phyloP scores from a whole-genome alignment of 192 early-diverging fungal genomes.

The Podila horticola region DNA sequence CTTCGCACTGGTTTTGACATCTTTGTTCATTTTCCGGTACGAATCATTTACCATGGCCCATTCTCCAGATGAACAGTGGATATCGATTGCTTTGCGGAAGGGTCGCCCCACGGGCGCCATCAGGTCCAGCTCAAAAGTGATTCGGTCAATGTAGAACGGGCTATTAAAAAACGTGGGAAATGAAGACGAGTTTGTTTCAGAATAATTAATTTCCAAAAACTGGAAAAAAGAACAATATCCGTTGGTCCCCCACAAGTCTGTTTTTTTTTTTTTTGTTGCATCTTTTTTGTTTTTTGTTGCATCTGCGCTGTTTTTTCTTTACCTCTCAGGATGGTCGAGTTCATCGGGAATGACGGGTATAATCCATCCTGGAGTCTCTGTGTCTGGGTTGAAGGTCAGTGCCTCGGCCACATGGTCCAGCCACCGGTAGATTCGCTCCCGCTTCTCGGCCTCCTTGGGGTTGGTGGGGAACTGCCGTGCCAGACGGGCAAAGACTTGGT shows the following conservation, averaged over 20 bases:
- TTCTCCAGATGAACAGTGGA: conserved; percentile 35
- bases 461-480: conserved; percentile 17
- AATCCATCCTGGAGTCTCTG: conserved; percentile 11
- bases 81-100: conserved; percentile 43
- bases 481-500: conserved; percentile 22
- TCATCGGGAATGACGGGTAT: conserved; percentile 23
- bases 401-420: conserved; percentile 11
- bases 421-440: conserved; percentile 16
- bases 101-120: conserved; percentile 38
- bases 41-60: conserved; percentile 34
- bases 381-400: conserved; percentile 12
- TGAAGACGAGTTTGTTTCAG: not conserved
- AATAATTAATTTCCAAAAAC: not conserved
- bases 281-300: too few relatives aligned
- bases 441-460: conserved; percentile 17
- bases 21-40: too few relatives aligned
- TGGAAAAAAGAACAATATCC: not conserved
- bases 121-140: conserved; percentile 40
- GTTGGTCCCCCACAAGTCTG: too few relatives aligned
- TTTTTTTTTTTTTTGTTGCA: too few relatives aligned
- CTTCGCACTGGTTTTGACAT: too few relatives aligned
- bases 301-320: not conserved
- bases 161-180: conserved; percentile 11
- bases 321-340: conserved; percentile 19
- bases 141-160: conserved; percentile 32